phyloP scores from a whole-genome alignment of 257 asterid species.

The Lycium ferocissimum region DNA sequence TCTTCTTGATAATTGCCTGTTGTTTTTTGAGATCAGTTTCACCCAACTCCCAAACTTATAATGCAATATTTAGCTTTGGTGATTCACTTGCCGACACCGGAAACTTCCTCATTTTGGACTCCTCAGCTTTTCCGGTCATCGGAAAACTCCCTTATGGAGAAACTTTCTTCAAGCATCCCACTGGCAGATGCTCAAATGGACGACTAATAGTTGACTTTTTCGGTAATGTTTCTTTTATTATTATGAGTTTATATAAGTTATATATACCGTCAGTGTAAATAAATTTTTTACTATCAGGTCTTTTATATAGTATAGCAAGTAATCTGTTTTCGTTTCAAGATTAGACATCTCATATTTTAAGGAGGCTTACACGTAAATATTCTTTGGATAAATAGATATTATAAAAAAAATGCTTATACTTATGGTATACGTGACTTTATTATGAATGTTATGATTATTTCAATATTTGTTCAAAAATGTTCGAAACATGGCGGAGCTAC shows the following conservation, averaged over 20 bases:
- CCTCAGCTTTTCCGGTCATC: slow-evolving; percentile 69
- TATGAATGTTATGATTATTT: too few relatives aligned
- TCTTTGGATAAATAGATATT: too few relatives aligned
- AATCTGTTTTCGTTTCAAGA: too few relatives aligned
- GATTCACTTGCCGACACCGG: slow-evolving; percentile 87
- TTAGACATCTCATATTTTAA: too few relatives aligned
- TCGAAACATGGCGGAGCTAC: too few relatives aligned
- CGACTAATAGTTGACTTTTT: slow-evolving; percentile 66
- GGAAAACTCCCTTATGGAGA: slow-evolving; percentile 66
- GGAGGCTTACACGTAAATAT: too few relatives aligned
- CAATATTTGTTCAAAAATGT: too few relatives aligned
- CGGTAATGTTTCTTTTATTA: slow-evolving; percentile 38
- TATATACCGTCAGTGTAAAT: not conserved
- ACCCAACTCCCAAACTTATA: slow-evolving; percentile 45
- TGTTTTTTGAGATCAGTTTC: slow-evolving; percentile 34
- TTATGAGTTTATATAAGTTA: not conserved
- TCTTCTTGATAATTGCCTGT: slow-evolving; percentile 29
- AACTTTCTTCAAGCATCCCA: slow-evolving; percentile 69
- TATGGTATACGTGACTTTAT: too few relatives aligned
- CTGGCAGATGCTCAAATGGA: slow-evolving; percentile 72
- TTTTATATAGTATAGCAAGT: too few relatives aligned
- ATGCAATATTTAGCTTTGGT: slow-evolving; percentile 81
- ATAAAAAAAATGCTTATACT: too few relatives aligned
- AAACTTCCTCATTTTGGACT: slow-evolving; percentile 67
- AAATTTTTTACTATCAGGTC: not conserved